Conservation (phyloP, 176 grass and related monocot species). For the Alopecurus myosuroides region DNA sequence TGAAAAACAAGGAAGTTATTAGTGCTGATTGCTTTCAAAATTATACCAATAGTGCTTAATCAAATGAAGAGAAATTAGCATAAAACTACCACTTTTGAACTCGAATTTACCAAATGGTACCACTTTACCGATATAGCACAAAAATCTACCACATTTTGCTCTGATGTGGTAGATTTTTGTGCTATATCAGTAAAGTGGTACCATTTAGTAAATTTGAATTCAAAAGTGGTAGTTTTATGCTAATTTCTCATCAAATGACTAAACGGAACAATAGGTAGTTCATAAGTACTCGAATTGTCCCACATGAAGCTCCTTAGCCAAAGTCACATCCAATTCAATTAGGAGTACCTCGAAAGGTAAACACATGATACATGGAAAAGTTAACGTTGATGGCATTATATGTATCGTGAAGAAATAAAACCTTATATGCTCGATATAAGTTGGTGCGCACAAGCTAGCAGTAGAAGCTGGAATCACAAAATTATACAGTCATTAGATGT, state of each 20-base stretch:
- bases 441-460: conserved; percentile 67
- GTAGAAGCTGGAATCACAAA: conserved; percentile 50
- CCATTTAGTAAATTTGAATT: no score
- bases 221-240: no score
- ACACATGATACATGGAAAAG: neutral
- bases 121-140: no score
- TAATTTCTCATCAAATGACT: no score
- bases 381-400: neutral
- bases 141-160: no score
- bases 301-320: neutral
- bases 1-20: no score
- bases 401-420: conserved; percentile 15
- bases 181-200: no score
- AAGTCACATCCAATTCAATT: neutral
- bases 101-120: no score
- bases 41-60: neutral
- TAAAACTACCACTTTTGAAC: no score
- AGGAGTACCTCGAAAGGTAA: neutral
- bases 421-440: conserved; percentile 92
- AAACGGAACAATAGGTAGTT: neutral
- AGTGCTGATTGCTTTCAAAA: neutral
- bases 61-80: no score
- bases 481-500: conserved; percentile 15
- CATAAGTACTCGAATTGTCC: neutral
- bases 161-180: no score